phyloP scores from a whole-genome alignment of 2,329 filamentous ascomycete species.

The Epichloe hybrida region DNA sequence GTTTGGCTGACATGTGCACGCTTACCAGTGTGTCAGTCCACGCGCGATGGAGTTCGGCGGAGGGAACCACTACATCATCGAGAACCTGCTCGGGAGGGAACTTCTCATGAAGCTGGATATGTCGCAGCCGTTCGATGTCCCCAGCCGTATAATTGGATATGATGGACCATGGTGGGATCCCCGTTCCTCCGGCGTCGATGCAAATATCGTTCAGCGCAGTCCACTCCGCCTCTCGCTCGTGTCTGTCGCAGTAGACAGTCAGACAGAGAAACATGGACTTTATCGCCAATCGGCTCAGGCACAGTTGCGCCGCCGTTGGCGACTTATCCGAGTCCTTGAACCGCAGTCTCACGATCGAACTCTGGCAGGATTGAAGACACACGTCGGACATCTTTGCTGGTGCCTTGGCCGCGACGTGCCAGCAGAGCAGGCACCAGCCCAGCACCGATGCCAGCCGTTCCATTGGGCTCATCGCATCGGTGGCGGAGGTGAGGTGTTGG shows the following conservation, averaged over 20 bases:
- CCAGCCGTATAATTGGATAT: constrained; percentile 22
- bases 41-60: constrained; percentile 17
- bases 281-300: constrained; percentile 16
- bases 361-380: constrained; percentile 21
- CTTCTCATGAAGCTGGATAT: constrained; percentile 17
- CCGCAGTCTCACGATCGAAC: constrained; percentile 14
- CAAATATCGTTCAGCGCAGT: constrained; percentile 23
- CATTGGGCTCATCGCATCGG: constrained; percentile 3
- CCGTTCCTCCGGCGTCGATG: constrained; percentile 7
- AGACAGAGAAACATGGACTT: constrained; percentile 26
- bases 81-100: constrained; percentile 6
- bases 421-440: constrained; percentile 1
- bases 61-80: constrained; percentile 21
- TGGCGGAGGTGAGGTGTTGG: not conserved
- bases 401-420: not conserved
- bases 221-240: constrained; percentile 13
- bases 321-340: constrained; percentile 17
- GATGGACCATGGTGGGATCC: constrained; percentile 22
- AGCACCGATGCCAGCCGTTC: constrained; percentile 4
- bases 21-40: constrained; percentile 27
- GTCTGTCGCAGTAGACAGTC: constrained; percentile 19
- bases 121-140: constrained; percentile 17
- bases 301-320: constrained; percentile 11
- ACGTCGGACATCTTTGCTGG: not conserved
- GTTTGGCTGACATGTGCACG: not conserved